phyloP scores from a whole-genome alignment of 2,329 filamentous ascomycete genomes.

The Mycogone perniciosa region DNA sequence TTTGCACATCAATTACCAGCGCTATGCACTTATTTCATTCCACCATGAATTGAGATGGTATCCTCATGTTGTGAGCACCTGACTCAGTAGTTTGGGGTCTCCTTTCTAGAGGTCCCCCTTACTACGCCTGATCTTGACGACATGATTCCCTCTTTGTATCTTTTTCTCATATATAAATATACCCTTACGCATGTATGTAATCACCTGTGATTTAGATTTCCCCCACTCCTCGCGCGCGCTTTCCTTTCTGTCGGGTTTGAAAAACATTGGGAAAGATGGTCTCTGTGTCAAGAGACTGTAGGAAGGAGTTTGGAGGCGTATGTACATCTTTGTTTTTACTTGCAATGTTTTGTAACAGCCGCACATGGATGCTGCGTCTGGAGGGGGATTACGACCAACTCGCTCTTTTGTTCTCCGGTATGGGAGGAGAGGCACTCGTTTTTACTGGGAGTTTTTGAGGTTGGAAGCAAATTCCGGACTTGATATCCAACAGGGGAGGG shows the following conservation, averaged over 20 bases:
- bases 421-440: not conserved
- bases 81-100: not conserved
- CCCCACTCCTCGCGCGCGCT: not conserved
- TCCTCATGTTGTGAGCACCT: not conserved
- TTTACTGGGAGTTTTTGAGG: not conserved
- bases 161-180: constrained; percentile 9
- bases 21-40: too few relatives aligned
- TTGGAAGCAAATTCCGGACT: not conserved
- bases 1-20: too few relatives aligned
- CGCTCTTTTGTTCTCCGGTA: constrained; percentile 5
- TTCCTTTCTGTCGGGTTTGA: not conserved
- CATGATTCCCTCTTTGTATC: constrained; percentile 1
- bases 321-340: too few relatives aligned
- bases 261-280: not conserved
- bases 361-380: not conserved
- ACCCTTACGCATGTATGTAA: constrained; percentile 7
- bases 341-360: too few relatives aligned
- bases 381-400: not conserved
- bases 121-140: not conserved
- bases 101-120: not conserved
- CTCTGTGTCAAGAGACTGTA: too few relatives aligned
- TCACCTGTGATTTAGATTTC: not conserved
- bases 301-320: too few relatives aligned
- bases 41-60: not conserved
- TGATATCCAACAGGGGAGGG: not conserved